These are phyloP conservation scores for Amesomyces nigricolor DNA, from an alignment of 2,329 filamentous ascomycete genomes.

Conservation along the genomic window DNA sequence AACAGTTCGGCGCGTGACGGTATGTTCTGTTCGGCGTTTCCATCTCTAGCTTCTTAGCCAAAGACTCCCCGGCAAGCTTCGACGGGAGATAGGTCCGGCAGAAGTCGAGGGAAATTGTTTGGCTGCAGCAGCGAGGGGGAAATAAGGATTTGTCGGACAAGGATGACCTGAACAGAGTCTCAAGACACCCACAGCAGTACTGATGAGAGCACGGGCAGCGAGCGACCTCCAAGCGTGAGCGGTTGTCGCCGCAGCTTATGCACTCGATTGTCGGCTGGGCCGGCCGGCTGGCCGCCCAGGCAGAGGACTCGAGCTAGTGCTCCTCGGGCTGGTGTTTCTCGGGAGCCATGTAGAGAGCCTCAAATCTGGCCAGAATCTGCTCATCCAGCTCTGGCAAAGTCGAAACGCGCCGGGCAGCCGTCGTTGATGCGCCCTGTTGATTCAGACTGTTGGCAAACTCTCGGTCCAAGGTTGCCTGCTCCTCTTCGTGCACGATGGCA, in stretches of 20 bases:
- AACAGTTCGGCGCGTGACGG: conserved; percentile 42
- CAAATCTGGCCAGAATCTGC: conserved; percentile 1
- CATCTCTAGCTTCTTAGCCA: conserved; percentile 44
- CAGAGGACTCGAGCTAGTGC: conserved; percentile 13
- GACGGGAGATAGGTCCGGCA: conserved; percentile 34
- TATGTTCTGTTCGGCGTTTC: conserved; percentile 45
- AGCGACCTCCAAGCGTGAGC: not conserved
- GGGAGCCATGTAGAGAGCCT: not conserved
- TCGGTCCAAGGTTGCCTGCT: conserved; percentile 15
- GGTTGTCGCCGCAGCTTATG: conserved; percentile 7
- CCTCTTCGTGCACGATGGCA: conserved; percentile 9
- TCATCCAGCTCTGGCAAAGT: not conserved
- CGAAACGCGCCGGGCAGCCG: not conserved
- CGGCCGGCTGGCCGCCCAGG: conserved; percentile 9
- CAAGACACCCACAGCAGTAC: conserved; percentile 48
- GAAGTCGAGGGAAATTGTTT: conserved; percentile 35
- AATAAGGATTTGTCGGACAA: conserved; percentile 47
- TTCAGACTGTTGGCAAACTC: conserved; percentile 12
- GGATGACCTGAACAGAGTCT: conserved; percentile 38
- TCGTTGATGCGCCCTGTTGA: not conserved
- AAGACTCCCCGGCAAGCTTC: conserved; percentile 34
- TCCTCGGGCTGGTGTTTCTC: not conserved
- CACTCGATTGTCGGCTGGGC: not conserved
- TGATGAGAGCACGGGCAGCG: conserved; percentile 38
- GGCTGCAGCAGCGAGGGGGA: conserved; percentile 48